Evolutionary conservation across 306 rosid species (phyloP), one percentile per base, ranked within the genome.

Genomic region (Cicer pinnatifidum): DNA sequence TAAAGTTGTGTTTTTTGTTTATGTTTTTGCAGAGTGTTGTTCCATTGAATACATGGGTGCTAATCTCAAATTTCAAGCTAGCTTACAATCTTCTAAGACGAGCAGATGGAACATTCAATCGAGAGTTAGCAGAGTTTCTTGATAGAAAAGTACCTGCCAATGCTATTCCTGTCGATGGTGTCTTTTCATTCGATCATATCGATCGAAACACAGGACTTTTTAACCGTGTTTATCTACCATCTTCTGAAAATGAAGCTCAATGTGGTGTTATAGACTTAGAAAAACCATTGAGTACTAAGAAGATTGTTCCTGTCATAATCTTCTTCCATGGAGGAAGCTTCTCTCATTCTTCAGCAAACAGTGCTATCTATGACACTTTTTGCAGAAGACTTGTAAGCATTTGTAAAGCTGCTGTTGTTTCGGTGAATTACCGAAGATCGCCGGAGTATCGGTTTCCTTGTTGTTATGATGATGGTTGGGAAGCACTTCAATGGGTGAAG

Each of bases 321-420:
- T 92, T 88, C 84, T 92, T 92, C 82, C 98, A 92, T 16, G 98
- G 98, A 7, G 98, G 98, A 67, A 92, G 98, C 61, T 92, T 92
- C 88, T 83, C 89, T 7, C 98, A 92, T 76, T 92, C 98, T 33
- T 92, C 98, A 0, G 95, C 98, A 13, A 90, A 89, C 39, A 90
- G 91, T 63, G 90, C 95, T 12, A 92, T 92, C 84, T 92, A 92
- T 10, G 98, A 92, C 80, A 83, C 88, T 0, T 84, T 92, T 60
- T 92, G 98, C 40, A 90, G 98, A 57, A 90, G 96, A 39, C 84
- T 90, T 0, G 94, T 86, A 0, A 75, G 46, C 74, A 13, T 67
- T 7, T 88, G 94, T 60, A 80, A 79, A 73, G 94, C 94, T 7
- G 96, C 81, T 4, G 98, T 92, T 9, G 95, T 92, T 6, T 92